Conservation (phyloP, 2,329 filamentous ascomycete genomes). For the Arthroderma uncinatum region DNA sequence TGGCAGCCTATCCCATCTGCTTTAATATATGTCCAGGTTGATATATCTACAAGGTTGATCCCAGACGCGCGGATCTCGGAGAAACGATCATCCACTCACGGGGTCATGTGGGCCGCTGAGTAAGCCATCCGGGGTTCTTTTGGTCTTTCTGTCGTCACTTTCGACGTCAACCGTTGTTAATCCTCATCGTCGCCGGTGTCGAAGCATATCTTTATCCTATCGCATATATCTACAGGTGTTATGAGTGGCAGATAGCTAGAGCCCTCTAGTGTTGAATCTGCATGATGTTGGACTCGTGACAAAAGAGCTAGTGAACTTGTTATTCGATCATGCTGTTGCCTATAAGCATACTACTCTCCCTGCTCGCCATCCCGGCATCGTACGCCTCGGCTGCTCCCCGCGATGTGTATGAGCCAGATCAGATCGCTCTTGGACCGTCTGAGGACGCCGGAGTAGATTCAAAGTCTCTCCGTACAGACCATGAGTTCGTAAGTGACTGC, state of each 20-base stretch:
- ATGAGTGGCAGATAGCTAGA: not conserved
- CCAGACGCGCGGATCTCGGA: not conserved
- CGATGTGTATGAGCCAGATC: not conserved
- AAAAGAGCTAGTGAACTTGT: not conserved
- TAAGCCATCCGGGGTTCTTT: not conserved
- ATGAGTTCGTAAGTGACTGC: conserved; percentile 29
- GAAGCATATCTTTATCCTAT: no score
- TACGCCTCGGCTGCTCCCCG: not conserved
- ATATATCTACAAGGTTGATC: not conserved
- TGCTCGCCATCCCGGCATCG: not conserved
- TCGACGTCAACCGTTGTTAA: not conserved
- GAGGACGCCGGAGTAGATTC: conserved; percentile 7
- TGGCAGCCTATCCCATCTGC: not conserved
- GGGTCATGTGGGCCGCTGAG: not conserved
- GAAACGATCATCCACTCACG: not conserved
- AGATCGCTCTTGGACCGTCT: conserved; percentile 16
- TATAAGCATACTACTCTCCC: not conserved
- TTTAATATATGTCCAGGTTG: not conserved
- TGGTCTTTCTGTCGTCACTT: not conserved
- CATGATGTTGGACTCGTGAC: conserved; percentile 4
- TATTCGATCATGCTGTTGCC: not conserved
- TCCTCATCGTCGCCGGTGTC: not conserved
- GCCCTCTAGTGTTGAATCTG: not conserved
- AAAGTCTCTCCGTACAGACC: conserved; percentile 17
- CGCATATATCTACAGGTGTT: not conserved